Conservation (phyloP, 495 filamentous ascomycete species). For the Penicillium bialowiezense region DNA sequence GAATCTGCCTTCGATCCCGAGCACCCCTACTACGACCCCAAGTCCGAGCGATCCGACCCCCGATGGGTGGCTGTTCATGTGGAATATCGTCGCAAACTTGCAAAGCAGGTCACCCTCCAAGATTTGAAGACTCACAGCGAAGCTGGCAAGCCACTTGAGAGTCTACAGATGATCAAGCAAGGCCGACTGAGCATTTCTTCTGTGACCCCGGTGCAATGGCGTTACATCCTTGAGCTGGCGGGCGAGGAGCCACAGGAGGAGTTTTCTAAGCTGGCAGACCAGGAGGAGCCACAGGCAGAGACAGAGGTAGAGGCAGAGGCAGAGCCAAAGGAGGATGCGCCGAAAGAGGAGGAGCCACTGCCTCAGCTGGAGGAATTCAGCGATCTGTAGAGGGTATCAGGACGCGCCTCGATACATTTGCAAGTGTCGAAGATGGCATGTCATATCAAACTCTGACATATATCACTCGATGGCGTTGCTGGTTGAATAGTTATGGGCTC, state of each 20-base stretch:
- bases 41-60: slow-evolving; percentile 66
- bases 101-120: slow-evolving; percentile 64
- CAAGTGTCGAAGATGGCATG: neutral
- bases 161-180: slow-evolving; percentile 81
- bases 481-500: slow-evolving; percentile 3
- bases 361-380: no score
- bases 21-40: slow-evolving; percentile 81
- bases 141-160: slow-evolving; percentile 62
- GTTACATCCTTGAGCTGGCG: slow-evolving; percentile 62
- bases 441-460: neutral
- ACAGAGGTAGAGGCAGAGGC: no score
- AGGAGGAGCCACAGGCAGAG: no score
- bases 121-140: slow-evolving; percentile 65
- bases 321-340: no score
- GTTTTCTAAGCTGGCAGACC: slow-evolving; percentile 12
- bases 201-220: slow-evolving; percentile 72
- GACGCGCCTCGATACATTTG: neutral
- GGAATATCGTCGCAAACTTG: slow-evolving; percentile 76
- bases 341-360: no score
- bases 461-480: slow-evolving; percentile 6
- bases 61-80: slow-evolving; percentile 92
- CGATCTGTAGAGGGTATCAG: no score
- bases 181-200: slow-evolving; percentile 79
- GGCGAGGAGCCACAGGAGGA: slow-evolving; percentile 20
- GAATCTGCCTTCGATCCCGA: slow-evolving; percentile 76